Percentiles rank a stretch among this genome's conserved stretches.
phyloP scores from a whole-genome alignment of 257 asterid species.

The Ilex asprella region DNA sequence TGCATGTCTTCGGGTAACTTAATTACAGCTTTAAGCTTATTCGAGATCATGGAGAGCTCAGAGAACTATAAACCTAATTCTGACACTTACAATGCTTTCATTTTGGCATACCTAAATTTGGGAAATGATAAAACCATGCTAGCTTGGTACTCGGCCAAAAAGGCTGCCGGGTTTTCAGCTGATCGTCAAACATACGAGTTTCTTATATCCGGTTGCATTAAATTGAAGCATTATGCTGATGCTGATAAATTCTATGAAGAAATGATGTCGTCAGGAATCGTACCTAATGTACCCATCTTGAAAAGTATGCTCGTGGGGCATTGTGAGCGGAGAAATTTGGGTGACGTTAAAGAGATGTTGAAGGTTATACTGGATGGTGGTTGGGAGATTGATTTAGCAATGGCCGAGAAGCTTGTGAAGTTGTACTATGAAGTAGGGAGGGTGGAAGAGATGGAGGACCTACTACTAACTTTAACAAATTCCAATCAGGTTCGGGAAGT shows the following conservation, averaged over 20 bases:
- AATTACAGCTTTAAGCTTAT: conserved; percentile 41
- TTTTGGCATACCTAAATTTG: conserved; percentile 28
- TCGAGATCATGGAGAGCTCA: conserved; percentile 41
- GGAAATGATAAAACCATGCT: conserved; percentile 36
- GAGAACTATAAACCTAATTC: conserved; percentile 31
- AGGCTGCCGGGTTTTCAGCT: conserved; percentile 25
- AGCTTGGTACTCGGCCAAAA: conserved; percentile 34
- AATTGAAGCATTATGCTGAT: conserved; percentile 26
- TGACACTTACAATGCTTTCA: conserved; percentile 34
- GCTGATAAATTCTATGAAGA: conserved; percentile 34
- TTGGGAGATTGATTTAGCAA: conserved; percentile 7
- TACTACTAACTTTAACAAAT: conserved; percentile 17
- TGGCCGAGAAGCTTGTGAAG: conserved; percentile 15
- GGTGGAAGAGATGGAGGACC: conserved; percentile 34
- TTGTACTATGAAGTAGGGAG: conserved; percentile 25
- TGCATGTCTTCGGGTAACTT: conserved; percentile 41
- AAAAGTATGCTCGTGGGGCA: conserved; percentile 27
- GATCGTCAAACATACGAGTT: conserved; percentile 32
- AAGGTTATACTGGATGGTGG: conserved; percentile 12
- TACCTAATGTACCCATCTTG: conserved; percentile 20
- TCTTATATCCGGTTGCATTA: conserved; percentile 32
- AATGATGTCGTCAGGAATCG: conserved; percentile 27
- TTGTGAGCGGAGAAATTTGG: conserved; percentile 19
- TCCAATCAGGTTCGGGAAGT: conserved; percentile 23
- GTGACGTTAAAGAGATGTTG: conserved; percentile 21